Base-by-base conservation (phyloP, 2,329 filamentous ascomycete species). In the Trichoderma sp. region DNA sequence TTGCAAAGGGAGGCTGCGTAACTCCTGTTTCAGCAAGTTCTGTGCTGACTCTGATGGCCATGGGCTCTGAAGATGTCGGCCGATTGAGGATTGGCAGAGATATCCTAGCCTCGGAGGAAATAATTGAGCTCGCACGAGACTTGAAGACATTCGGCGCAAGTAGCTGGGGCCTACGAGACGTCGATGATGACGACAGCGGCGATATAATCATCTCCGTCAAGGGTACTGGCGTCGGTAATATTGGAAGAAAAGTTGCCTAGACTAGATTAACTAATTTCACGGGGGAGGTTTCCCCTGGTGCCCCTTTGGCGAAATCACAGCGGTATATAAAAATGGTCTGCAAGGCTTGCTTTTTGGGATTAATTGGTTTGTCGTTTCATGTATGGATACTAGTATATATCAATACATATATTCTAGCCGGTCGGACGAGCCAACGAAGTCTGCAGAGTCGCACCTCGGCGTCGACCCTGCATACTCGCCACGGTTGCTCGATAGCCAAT, bases 41-140 rank as follows among this genome's bases (percentile, higher is more conserved):
- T 0, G 87, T 97, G 74, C 81, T 99, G 68, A 93, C 91, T 20
- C 85, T 99, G 74, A 99, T 99, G 96, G 94, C 95, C 39, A 98
- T 99, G 96, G 96, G 96, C 0, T 93, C 92, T 1, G 96, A 98
- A 80, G 96, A 99, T 81, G 94, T 99, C 15, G 96, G 96, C 5
- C 88, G 96, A 72, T 81, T 99, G 75, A 89, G 93, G 74, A 80
- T 99, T 72, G 94, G 95, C 36, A 91, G 90, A 76, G 92, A 95
- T 61, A 90, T 98, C 0, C 82, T 98, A 59, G 95, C 90, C 0
- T 92, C 91, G 3, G 93, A 97, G 79, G 91, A 93, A 72, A 85
- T 94, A 68, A 88, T 99, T 71, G 89, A 90, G 64, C 83, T 98
- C 68, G 95, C 93, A 12, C 88, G 96, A 77, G 96, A 99, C 80